Evolutionary conservation across 169 alveolate species (phyloP), one percentile per base, ranked within the genome.

Genomic region (Eimeria maxima): DNA sequence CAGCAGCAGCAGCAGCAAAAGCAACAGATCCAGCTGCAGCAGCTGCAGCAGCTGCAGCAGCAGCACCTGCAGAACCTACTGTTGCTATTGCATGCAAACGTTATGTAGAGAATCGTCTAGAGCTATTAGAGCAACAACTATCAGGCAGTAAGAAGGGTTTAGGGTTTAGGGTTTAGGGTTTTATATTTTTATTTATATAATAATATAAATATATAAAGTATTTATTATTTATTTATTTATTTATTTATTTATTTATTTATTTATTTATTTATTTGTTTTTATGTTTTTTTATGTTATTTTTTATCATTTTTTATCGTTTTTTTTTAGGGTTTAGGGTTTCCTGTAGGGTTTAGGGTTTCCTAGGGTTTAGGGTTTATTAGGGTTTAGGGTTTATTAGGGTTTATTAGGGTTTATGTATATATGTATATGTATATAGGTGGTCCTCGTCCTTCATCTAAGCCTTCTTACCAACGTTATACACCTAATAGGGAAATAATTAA

Each of bases 41-140:
- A 80, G 60, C 20, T 5, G 88, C 74, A 6, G 90, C 65, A 4
- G 88, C 63, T 1, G 90, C 20, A 38, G 55, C 90, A 11, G 81
- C 11, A 4, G 69, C 69, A 27, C 95, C 76, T 2, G 83, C 95
- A 0, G 96, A 95, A 47, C 97, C 97, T 65, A 86, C 97, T 2
- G 97, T 96, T 2, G 97, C 96, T 18, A 63, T 92, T 2, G 94
- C 94, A 1, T 88, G 92, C 90, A 88, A 95, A 13, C 90, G 95
- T 6, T 93, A 96, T 92, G 97, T 96, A 22, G 97, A 96, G 71
- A 71, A 80, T 29, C 60, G 86, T 27, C 94, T 96, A 18, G 47
- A 42, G 38, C 93, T 55, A 55, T 80, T 94, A 44, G 95, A 88
- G 89, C 94, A 89, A 29, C 95, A 90, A 50, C 92, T 55, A 38